Evolutionary conservation across 192 early-diverging fungal genomes (phyloP).

Genomic region (Powellomyces hirtus): DNA sequence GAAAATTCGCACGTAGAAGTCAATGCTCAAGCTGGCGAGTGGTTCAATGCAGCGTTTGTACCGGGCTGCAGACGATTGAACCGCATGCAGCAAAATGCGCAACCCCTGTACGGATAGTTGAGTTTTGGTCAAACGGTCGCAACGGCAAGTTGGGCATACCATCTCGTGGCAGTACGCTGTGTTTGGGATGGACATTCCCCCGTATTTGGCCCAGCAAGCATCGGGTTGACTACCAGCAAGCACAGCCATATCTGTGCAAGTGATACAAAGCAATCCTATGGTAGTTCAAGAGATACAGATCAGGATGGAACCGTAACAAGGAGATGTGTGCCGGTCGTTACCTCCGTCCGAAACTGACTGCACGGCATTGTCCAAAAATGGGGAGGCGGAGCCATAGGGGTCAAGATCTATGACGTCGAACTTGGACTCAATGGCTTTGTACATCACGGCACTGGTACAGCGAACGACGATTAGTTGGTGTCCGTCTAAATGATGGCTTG

Average conservation of each 20-base stretch:
- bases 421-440: constrained; percentile 29
- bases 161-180: constrained; percentile 93
- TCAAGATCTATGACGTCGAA: constrained; percentile 94
- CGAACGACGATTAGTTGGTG: background rate
- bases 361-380: constrained; percentile 93
- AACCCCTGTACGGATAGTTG: constrained; percentile 58
- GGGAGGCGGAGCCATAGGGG: constrained; percentile 94
- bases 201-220: constrained; percentile 91
- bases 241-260: constrained; percentile 96
- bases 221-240: constrained; percentile 87
- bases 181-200: constrained; percentile 81
- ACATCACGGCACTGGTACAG: constrained; percentile 40
- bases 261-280: constrained; percentile 86
- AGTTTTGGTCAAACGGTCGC: background rate
- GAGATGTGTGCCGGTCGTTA: constrained; percentile 2
- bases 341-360: constrained; percentile 86
- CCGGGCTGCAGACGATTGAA: constrained; percentile 80
- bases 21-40: constrained; percentile 89
- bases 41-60: constrained; percentile 86
- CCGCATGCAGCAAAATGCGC: constrained; percentile 78
- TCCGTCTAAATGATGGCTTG: background rate
- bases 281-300: background rate
- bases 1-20: constrained; percentile 97
- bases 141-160: too few relatives aligned
- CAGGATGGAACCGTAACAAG: too few relatives aligned